Conservation (phyloP, 2,329 filamentous ascomycete species). For the Metarhizium humberi region DNA sequence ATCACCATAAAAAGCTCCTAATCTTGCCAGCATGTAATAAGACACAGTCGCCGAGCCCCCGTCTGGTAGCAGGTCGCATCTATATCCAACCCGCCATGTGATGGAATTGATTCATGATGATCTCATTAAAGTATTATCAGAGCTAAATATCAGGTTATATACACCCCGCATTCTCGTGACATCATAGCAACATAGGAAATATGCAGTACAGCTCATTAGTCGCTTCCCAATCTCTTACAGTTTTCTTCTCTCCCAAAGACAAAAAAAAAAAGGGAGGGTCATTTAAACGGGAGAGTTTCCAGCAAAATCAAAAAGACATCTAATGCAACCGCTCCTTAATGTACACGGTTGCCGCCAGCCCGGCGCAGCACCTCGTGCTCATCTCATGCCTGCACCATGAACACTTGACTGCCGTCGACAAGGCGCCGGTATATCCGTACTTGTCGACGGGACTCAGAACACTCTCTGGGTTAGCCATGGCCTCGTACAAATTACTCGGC, state of each 20-base stretch:
- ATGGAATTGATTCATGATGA: too few species aligned
- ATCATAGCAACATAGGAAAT: neutral
- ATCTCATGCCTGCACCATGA: constrained; percentile 67
- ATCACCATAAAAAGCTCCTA: too few species aligned
- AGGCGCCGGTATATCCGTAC: constrained; percentile 43
- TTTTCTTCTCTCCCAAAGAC: neutral
- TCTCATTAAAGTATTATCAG: too few species aligned
- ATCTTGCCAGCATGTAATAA: too few species aligned
- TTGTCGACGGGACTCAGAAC: constrained; percentile 38
- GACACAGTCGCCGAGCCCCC: too few species aligned
- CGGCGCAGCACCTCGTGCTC: constrained; percentile 59
- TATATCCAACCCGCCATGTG: too few species aligned
- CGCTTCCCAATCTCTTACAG: neutral
- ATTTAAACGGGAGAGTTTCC: neutral
- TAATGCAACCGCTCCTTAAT: constrained; percentile 53
- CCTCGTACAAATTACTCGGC: constrained; percentile 54
- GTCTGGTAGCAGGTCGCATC: too few species aligned
- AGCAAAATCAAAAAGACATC: neutral
- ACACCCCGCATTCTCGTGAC: neutral
- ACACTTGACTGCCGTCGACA: constrained; percentile 55
- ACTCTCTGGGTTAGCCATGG: constrained; percentile 50
- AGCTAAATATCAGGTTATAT: neutral
- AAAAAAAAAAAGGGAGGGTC: neutral
- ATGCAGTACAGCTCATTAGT: neutral
- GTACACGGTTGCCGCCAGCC: constrained; percentile 57